Evolutionary conservation across 345 rosid genomes (phyloP), one percentile per base, ranked within the genome.

Genomic region (Limnanthes douglasii): DNA sequence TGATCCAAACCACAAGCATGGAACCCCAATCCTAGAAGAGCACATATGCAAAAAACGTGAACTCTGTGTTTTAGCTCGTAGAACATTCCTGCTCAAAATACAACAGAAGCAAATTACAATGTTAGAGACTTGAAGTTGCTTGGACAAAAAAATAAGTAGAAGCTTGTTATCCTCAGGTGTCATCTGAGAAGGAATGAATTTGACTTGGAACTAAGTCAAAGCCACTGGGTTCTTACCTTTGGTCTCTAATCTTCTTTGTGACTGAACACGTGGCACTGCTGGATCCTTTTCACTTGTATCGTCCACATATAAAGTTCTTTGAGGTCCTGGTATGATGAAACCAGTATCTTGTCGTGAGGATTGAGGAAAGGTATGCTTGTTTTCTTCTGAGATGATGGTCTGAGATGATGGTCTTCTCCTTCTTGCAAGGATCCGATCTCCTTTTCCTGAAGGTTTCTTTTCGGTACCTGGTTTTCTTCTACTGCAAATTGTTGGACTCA

Each of bases 401-500:
- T 37, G 39, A 31, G 50, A 40, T 39, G 37, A 37, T 37, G n/a
- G n/a, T 37, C 44, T 11, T 25, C 12, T 8, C 31, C 32, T 8
- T 41, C 53, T 30, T 39, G 40, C 69, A 68, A 53, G 75, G 13
- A 26, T 2, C 48, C 36, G 6, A 40, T 54, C 37, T 49, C 60
- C 50, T 62, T 67, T 34, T 60, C 39, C 1, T 88, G 74, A 46
- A 66, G 59, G 22, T 56, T 43, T 42, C 48, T 57, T 39, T 44
- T 48, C 46, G 8, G 39, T 40, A 24, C 67, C 82, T 0, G 70
- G 60, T 62, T 65, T 51, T 33, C 57, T 56, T 57, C 65, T 61
- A 64, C 86, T 84, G 56, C 72, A 65, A 42, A 64, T 41, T 11
- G 92, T 84, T 48, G 84, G 73, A 57, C 68, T 66, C 95, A 84